Evolutionary conservation across 2,329 filamentous ascomycete species (phyloP).

Genomic region (Pestalotiopsis sp.): DNA sequence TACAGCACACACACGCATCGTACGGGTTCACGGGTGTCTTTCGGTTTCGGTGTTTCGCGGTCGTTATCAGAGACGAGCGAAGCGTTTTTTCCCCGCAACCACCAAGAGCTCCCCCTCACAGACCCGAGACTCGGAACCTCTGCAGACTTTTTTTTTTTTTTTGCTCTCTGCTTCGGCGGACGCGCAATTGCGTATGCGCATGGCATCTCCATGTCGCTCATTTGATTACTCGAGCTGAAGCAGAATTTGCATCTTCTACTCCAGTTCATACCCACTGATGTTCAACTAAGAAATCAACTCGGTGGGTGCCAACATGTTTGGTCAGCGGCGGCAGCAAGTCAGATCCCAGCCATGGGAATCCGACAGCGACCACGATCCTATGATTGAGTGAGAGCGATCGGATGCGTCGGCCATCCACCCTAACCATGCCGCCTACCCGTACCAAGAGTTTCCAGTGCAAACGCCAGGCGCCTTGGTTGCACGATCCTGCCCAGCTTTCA

Average conservation of each 20-base stretch:
- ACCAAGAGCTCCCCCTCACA: no score
- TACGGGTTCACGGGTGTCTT: no score
- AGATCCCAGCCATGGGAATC: not conserved
- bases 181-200: not conserved
- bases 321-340: not conserved
- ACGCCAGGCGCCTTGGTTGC: not conserved
- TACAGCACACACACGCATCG: no score
- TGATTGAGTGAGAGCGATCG: not conserved
- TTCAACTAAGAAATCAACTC: not conserved
- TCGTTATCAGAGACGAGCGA: no score
- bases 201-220: not conserved
- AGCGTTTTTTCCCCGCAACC: no score
- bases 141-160: no score
- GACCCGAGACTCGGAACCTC: no score
- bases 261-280: not conserved
- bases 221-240: not conserved
- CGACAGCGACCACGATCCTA: not conserved
- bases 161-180: not conserved
- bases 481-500: not conserved
- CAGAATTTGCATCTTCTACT: not conserved
- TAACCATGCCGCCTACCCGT: slow-evolving; percentile 3
- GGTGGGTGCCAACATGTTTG: not conserved
- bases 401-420: not conserved
- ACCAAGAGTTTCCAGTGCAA: not conserved
- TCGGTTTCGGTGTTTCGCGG: no score